Percentiles rank a stretch among this genome's conserved stretches.
These are phyloP conservation scores for Dryas alaskensis DNA, from an alignment of 306 rosid genomes.

Conservation along the genomic window DNA sequence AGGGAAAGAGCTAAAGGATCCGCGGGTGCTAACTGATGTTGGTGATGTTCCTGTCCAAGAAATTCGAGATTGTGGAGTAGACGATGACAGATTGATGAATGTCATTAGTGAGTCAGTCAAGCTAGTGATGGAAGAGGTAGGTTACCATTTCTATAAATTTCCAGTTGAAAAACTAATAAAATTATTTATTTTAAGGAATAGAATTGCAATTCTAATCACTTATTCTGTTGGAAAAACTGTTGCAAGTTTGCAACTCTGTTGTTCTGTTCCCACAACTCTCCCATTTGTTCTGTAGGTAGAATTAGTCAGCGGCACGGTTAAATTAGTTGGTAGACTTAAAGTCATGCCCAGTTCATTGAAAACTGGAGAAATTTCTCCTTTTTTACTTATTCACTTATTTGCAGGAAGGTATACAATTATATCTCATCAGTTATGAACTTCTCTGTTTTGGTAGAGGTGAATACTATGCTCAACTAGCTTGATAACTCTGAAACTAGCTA, in stretches of 20 bases:
- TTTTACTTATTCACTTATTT: neutral
- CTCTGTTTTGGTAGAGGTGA: conserved; percentile 1
- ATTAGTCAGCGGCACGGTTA: neutral
- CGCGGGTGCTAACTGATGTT: conserved; percentile 85
- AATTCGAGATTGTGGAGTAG: conserved; percentile 84
- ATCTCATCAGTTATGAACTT: neutral
- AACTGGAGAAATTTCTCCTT: neutral
- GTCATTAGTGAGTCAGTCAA: conserved; percentile 90
- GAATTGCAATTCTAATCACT: neutral
- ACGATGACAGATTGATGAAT: conserved; percentile 83
- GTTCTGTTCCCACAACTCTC: neutral
- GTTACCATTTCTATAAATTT: neutral
- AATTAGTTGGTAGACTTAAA: neutral
- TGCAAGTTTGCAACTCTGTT: neutral
- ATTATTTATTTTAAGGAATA: neutral
- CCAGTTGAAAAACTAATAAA: neutral
- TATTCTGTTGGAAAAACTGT: neutral
- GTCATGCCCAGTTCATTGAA: neutral
- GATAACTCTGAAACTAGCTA: neutral
- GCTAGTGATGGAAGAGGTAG: conserved; percentile 93
- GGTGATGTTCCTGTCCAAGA: conserved; percentile 98
- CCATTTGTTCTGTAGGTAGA: neutral
- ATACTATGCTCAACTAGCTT: neutral
- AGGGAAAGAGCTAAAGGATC: conserved; percentile 82
- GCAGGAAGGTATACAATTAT: neutral